Base-by-base conservation (phyloP, 225 moss, liverwort and hornwort species). In the Straminergon stramineum region DNA sequence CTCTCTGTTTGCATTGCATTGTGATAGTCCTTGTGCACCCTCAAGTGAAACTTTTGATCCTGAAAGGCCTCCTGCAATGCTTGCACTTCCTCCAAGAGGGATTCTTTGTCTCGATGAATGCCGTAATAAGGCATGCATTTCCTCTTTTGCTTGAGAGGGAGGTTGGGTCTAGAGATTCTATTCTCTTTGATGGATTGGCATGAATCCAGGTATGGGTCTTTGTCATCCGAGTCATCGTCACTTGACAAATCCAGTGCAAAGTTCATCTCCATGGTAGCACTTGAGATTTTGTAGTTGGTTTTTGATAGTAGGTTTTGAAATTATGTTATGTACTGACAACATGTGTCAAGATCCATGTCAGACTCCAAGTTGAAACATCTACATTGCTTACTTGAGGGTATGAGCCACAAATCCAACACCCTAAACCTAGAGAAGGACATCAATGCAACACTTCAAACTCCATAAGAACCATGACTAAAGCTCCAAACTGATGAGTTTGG, bases 21-120 rank as follows among this genome's bases (percentile, higher is more conserved):
- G 77, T 88, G 91, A 82, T 87, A 88, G 31, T 83, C 84, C 87
- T 90, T 92, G 87, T 92, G 94, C 15, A 56, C 75, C 62, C 28
- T 34, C 66, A 81, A 71, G 84, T 94, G 94, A 66, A 84, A 91
- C 80, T 83, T 88, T 39, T 92, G 94, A 53, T 94, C 92, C 24
- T 84, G 60, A 53, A 94, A 88, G 20, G 92, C 94, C 51, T 88
- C 84, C 66, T 69, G 67, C 65, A 94, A 82, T 5, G 79, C 52
- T 35, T 88, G 39, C 52, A 91, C 69, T 83, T 94, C 94, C 82
- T 94, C 92, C 81, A 94, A 26, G 19, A 94, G 78, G 26, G 92
- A 90, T 73, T 94, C 91, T 73, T 94, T 94, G 91, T 92, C 94
- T 7, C 87, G 85, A 52, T 85, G 87, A 45, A 93, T 26, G 58